A percentile compares a stretch with the other conserved stretches of the same genome.
These are phyloP conservation scores for Porphyrellus cyaneotinctus DNA, from an alignment of 768 basidiomycete genomes.

Conservation along the genomic window DNA sequence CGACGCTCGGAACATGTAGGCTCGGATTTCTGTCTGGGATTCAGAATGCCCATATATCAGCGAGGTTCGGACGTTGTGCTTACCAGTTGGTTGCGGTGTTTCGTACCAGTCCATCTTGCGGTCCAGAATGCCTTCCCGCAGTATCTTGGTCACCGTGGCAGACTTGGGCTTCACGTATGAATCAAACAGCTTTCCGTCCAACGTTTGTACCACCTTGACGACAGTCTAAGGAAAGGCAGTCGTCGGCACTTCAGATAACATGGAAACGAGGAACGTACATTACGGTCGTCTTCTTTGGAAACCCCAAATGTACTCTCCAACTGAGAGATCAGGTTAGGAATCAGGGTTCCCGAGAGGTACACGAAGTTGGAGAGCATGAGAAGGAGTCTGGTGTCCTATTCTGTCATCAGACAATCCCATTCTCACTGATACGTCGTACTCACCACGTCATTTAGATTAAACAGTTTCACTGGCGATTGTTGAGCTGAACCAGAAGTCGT, in stretches of 20 bases:
- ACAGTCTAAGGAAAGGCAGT: slow-evolving; percentile 47
- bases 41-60: not conserved
- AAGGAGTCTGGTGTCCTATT: slow-evolving; percentile 82
- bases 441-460: slow-evolving; percentile 64
- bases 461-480: slow-evolving; percentile 26
- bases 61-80: slow-evolving; percentile 13
- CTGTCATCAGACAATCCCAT: not conserved
- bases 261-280: slow-evolving; percentile 40
- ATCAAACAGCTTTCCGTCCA: slow-evolving; percentile 88
- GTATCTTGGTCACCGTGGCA: slow-evolving; percentile 57
- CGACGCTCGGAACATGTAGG: slow-evolving; percentile 88
- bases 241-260: not conserved
- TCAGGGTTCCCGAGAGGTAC: slow-evolving; percentile 61
- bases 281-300: slow-evolving; percentile 67
- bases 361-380: slow-evolving; percentile 88
- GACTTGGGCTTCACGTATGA: slow-evolving; percentile 82
- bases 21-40: slow-evolving; percentile 69
- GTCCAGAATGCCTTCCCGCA: slow-evolving; percentile 78
- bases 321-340: slow-evolving; percentile 78
- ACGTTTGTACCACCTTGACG: slow-evolving; percentile 69
- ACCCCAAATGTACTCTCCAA: slow-evolving; percentile 74
- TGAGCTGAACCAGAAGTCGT: slow-evolving; percentile 11
- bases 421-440: slow-evolving; percentile 18
- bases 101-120: slow-evolving; percentile 90
- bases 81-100: slow-evolving; percentile 88